These are phyloP conservation scores for Diaporthe caulivora DNA, from an alignment of 2,329 filamentous ascomycete species.

Conservation along the genomic window DNA sequence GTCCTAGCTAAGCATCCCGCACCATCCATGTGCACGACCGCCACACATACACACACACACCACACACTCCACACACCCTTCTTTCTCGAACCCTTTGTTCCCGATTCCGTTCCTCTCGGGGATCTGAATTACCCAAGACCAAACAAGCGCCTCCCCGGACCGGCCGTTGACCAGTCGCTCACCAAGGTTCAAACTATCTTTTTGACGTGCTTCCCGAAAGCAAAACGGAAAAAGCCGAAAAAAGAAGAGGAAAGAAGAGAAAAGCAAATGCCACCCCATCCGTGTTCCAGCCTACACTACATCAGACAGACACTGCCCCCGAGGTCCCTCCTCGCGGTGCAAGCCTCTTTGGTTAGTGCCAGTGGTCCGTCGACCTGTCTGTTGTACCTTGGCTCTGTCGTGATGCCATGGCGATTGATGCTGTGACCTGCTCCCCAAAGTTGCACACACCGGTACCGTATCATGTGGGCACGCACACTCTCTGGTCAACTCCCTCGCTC, in stretches of 20 bases:
- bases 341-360: constrained; percentile 16
- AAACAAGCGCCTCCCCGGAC: constrained; percentile 21
- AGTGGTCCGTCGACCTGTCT: too few species aligned
- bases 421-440: background rate
- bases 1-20: constrained; percentile 30
- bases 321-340: background rate
- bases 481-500: background rate
- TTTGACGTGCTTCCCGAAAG: constrained; percentile 33
- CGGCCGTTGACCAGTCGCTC: constrained; percentile 17
- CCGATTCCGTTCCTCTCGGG: constrained; percentile 28
- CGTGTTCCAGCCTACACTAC: constrained; percentile 12
- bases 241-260: background rate
- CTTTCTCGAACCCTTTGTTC: constrained; percentile 25
- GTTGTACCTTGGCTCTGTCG: background rate
- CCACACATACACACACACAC: background rate
- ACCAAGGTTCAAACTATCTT: constrained; percentile 27
- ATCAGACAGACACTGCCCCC: constrained; percentile 21
- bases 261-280: background rate
- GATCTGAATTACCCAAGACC: constrained; percentile 25
- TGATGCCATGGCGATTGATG: background rate
- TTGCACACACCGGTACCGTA: background rate
- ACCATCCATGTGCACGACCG: constrained; percentile 31
- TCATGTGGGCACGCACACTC: background rate
- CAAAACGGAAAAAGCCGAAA: constrained; percentile 24
- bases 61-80: too few species aligned